A percentile compares a stretch with the other conserved stretches of the same genome.
phyloP scores from a whole-genome alignment of 306 rosid species.

The Ziziphus jujuba region DNA sequence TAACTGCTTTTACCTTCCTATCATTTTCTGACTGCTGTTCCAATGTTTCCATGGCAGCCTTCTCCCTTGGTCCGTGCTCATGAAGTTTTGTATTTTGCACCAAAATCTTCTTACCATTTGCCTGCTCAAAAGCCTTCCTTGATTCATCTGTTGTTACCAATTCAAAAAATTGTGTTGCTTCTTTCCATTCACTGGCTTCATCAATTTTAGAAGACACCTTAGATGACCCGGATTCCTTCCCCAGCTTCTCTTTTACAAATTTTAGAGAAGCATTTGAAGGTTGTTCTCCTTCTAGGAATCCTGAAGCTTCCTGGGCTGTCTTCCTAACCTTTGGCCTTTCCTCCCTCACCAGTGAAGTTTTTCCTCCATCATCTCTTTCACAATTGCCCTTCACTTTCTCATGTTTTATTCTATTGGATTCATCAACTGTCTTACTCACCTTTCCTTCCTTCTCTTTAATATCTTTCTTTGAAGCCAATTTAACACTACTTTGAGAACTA shows the following conservation, averaged over 20 bases:
- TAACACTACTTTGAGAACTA: conserved; percentile 37
- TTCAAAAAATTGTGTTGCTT: conserved; percentile 76
- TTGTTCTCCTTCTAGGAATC: conserved; percentile 37
- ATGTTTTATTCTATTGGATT: conserved; percentile 38
- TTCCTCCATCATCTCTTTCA: conserved; percentile 38
- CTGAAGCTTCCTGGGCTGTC: conserved; percentile 40
- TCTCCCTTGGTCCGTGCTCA: conserved; percentile 41
- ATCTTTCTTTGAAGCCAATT: conserved; percentile 41
- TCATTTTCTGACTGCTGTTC: conserved; percentile 30
- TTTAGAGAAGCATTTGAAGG: conserved; percentile 26
- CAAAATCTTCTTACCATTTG: conserved; percentile 34
- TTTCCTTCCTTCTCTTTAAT: conserved; percentile 38
- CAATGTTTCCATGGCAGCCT: conserved; percentile 28
- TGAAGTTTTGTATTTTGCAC: conserved; percentile 34
- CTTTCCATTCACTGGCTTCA: conserved; percentile 67
- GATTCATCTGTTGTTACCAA: conserved; percentile 69
- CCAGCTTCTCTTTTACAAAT: conserved; percentile 33
- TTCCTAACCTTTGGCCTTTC: conserved; percentile 54
- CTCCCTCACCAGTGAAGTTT: conserved; percentile 36
- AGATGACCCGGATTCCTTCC: conserved; percentile 47
- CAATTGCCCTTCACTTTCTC: conserved; percentile 35
- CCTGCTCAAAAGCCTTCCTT: conserved; percentile 39
- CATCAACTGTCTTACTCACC: conserved; percentile 28
- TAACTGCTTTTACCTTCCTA: conserved; percentile 21
- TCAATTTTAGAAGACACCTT: conserved; percentile 50